These are phyloP conservation scores for Lecanosticta acicola DNA, from an alignment of 2,329 filamentous ascomycete species.

Conservation along the genomic window DNA sequence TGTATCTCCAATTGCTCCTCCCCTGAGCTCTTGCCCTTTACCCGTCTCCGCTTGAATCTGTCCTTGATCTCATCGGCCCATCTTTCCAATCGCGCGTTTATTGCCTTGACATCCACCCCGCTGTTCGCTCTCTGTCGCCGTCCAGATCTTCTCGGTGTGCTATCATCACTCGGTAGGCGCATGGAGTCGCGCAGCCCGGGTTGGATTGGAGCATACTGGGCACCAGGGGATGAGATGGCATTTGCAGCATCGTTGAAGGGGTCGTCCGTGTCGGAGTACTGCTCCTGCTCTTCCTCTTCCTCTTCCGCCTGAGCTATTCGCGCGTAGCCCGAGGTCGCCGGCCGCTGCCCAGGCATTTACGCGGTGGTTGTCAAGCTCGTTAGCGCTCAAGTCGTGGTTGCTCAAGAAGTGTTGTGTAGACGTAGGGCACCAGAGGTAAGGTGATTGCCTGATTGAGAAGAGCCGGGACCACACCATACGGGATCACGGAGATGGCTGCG, in stretches of 20 bases:
- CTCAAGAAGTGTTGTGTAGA: not conserved
- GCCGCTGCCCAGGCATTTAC: conserved; percentile 35
- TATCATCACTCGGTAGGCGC: conserved; percentile 33
- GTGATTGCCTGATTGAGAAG: not conserved
- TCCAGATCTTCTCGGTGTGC: conserved; percentile 32
- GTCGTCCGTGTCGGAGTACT: conserved; percentile 39
- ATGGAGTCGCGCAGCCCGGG: conserved; percentile 40
- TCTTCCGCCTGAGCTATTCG: conserved; percentile 50
- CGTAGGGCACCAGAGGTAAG: not conserved
- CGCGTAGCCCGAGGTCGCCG: conserved; percentile 47
- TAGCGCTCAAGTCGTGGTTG: not conserved
- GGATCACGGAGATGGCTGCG: not conserved
- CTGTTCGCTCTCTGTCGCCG: conserved; percentile 66
- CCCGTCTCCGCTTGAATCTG: conserved; percentile 83
- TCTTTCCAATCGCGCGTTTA: conserved; percentile 87
- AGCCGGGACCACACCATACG: no score
- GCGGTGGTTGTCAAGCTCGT: not conserved
- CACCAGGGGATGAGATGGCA: conserved; percentile 32
- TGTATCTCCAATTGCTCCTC: conserved; percentile 92
- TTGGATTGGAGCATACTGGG: conserved; percentile 45
- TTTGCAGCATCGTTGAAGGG: conserved; percentile 22
- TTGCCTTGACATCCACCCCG: conserved; percentile 94
- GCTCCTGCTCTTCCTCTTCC: conserved; percentile 38
- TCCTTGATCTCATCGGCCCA: conserved; percentile 98
- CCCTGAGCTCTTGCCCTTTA: conserved; percentile 66